Conservation (phyloP, 1,139 yeast species). For the Yamadazyma epiphylla region DNA sequence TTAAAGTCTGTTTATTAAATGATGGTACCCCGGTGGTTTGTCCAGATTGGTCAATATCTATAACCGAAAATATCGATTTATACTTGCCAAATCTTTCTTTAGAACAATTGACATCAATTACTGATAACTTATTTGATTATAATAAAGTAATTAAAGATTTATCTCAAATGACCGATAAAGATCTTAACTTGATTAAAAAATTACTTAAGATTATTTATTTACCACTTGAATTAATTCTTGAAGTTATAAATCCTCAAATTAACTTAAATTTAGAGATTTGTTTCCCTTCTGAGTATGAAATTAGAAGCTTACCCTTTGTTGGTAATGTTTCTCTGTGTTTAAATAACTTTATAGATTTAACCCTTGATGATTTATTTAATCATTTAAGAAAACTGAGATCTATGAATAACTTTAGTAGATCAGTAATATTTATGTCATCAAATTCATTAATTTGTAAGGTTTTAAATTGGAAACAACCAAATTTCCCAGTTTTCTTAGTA, state of each 20-base stretch:
- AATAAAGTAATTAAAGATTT: conserved; percentile 40
- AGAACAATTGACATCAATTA: conserved; percentile 39
- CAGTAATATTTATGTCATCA: conserved; percentile 78
- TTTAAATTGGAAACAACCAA: conserved; percentile 97
- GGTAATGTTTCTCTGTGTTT: conserved; percentile 46
- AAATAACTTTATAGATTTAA: conserved; percentile 71
- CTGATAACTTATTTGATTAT: conserved; percentile 42
- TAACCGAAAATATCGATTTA: conserved; percentile 55
- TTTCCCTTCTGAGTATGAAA: conserved; percentile 74
- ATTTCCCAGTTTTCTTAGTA: conserved; percentile 87
- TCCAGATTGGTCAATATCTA: conserved; percentile 62
- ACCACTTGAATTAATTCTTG: conserved; percentile 62
- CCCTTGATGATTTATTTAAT: conserved; percentile 68
- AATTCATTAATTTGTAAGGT: conserved; percentile 89
- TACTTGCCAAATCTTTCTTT: conserved; percentile 43
- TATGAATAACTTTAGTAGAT: conserved; percentile 38
- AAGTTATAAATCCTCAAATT: conserved; percentile 50
- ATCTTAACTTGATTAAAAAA: conserved; percentile 35
- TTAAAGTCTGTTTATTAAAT: conserved; percentile 66
- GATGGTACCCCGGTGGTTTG: conserved; percentile 89
- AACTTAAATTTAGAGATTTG: conserved; percentile 76
- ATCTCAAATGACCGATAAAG: conserved; percentile 33
- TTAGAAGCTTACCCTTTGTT: conserved; percentile 51
- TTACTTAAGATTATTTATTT: conserved; percentile 45
- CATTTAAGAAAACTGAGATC: conserved; percentile 61